Percentiles rank a stretch among this genome's conserved stretches.
Conservation (phyloP, 2,329 filamentous ascomycete species). For the Cordyceps fumosorosea region DNA sequence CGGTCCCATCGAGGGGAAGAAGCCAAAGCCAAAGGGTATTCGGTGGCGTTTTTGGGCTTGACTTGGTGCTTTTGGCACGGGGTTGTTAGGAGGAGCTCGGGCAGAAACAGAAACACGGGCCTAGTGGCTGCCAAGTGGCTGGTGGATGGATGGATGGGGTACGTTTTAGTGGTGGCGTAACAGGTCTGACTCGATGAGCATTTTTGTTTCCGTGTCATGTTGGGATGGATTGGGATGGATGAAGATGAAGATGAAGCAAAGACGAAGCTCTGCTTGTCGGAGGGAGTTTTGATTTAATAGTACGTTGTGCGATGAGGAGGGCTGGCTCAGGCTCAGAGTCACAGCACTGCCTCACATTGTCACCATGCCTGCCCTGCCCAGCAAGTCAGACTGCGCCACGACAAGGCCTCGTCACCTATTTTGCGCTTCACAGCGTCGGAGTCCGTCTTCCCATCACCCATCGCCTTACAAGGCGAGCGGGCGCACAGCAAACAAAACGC, state of each 20-base stretch:
- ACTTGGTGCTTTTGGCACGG: not conserved
- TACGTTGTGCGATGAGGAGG: not conserved
- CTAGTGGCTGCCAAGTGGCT: not conserved
- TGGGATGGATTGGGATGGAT: not conserved
- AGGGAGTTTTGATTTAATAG: not conserved
- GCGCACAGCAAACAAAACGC: not conserved
- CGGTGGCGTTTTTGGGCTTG: slow-evolving; percentile 3
- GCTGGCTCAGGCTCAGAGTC: not conserved
- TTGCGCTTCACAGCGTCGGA: not conserved
- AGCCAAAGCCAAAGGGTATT: not conserved
- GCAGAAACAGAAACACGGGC: not conserved
- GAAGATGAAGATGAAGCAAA: not conserved
- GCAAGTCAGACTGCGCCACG: not conserved
- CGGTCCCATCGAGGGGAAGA: not conserved
- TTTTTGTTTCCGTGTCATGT: not conserved
- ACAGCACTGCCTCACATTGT: not conserved
- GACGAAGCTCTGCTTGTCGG: not conserved
- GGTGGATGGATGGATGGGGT: not conserved
- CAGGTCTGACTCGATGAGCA: not conserved
- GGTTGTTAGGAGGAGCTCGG: not conserved
- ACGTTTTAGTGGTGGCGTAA: not conserved
- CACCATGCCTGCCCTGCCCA: not conserved
- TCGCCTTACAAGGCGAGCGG: not conserved
- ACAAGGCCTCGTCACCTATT: not conserved
- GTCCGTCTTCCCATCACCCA: not conserved